phyloP scores from a whole-genome alignment of 106 monocot species.

The Allium sativum region DNA sequence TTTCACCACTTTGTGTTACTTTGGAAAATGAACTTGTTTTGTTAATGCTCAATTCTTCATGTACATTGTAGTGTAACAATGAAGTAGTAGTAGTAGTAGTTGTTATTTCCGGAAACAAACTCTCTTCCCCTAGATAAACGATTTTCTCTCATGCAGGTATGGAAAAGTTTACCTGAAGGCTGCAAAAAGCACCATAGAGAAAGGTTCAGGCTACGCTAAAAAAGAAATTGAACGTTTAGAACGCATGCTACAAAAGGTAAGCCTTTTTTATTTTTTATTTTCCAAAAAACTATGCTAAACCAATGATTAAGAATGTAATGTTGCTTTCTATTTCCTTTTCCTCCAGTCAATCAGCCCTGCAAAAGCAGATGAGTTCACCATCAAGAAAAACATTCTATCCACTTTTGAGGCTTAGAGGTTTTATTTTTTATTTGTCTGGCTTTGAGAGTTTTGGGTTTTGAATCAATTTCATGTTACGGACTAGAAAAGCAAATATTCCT shows the following conservation, averaged over 20 bases:
- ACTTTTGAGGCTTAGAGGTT: conserved; percentile 36
- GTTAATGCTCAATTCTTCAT: too few species aligned
- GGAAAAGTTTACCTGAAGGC: conserved; percentile 77
- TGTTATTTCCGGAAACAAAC: background rate
- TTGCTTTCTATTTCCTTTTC: background rate
- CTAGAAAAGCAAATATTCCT: too few species aligned
- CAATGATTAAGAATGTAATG: background rate
- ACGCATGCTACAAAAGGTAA: conserved; percentile 81
- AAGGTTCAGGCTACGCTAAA: conserved; percentile 62
- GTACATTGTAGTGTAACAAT: too few species aligned
- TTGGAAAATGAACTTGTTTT: too few species aligned
- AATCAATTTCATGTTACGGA: too few species aligned
- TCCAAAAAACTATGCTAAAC: background rate
- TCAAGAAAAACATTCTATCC: conserved; percentile 95
- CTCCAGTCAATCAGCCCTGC: conserved; percentile 63
- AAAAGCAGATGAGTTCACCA: conserved; percentile 85
- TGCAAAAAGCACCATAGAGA: conserved; percentile 57
- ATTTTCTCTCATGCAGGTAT: conserved; percentile 24
- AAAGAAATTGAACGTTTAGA: conserved; percentile 83
- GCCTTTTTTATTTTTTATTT: background rate
- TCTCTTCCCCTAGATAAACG: too few species aligned
- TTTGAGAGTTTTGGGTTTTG: too few species aligned
- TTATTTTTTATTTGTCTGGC: background rate
- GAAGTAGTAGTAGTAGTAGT: too few species aligned
- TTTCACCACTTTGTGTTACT: too few species aligned